Conservation (phyloP, 2,329 filamentous ascomycete species). For the Diaporthe vaccinii region DNA sequence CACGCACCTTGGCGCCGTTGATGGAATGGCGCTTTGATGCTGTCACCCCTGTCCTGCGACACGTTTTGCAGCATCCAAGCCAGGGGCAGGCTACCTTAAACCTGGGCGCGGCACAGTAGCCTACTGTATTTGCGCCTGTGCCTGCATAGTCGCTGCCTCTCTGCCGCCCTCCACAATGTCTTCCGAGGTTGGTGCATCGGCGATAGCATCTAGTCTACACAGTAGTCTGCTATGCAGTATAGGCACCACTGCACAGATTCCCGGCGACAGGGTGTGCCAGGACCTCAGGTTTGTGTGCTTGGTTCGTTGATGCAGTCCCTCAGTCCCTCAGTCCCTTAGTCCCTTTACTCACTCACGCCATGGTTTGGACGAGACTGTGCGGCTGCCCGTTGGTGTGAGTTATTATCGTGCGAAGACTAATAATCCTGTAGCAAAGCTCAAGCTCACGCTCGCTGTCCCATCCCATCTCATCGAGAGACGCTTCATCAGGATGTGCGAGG, state of each 20-base stretch:
- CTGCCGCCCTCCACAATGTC: neutral
- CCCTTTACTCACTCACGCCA: neutral
- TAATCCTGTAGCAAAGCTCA: neutral
- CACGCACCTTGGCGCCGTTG: slow-evolving; percentile 20
- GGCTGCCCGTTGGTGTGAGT: neutral
- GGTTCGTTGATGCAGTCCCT: slow-evolving; percentile 17
- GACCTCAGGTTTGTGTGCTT: slow-evolving; percentile 22
- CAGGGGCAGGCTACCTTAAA: slow-evolving; percentile 25
- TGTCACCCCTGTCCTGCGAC: slow-evolving; percentile 28
- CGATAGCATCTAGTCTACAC: neutral
- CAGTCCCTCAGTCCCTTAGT: neutral
- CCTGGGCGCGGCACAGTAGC: neutral
- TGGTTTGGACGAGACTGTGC: slow-evolving; percentile 19
- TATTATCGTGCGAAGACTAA: neutral
- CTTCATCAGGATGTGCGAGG: slow-evolving; percentile 1
- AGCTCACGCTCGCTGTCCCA: neutral
- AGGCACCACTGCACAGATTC: slow-evolving; percentile 10
- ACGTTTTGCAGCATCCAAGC: slow-evolving; percentile 31
- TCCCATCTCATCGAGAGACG: slow-evolving; percentile 4
- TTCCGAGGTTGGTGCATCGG: neutral
- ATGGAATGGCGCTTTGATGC: slow-evolving; percentile 25
- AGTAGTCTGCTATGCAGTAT: neutral
- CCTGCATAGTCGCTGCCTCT: slow-evolving; percentile 1
- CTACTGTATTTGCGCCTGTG: neutral
- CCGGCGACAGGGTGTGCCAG: slow-evolving; percentile 25